Evolutionary conservation across 208 protist species (phyloP).

Genomic region (Crithidia expoeki): DNA sequence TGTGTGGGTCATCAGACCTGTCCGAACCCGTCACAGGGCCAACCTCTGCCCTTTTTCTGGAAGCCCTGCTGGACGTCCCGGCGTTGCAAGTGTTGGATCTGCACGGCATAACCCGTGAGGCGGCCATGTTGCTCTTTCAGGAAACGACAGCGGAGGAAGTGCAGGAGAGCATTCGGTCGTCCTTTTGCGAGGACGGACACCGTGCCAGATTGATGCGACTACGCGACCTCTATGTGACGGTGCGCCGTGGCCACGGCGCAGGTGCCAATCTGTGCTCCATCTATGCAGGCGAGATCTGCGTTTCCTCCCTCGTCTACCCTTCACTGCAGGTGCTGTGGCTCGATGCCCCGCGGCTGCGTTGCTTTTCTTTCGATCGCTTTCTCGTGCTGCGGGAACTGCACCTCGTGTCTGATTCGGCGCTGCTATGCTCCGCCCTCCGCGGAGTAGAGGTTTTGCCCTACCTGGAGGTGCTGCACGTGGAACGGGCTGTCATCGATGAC

Average conservation of each 20-base stretch:
- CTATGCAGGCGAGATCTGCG: slow-evolving; percentile 15
- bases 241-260: slow-evolving; percentile 13
- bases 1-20: background rate
- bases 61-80: background rate
- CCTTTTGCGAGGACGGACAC: background rate
- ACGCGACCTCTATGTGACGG: slow-evolving; percentile 39
- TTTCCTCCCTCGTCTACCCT: slow-evolving; percentile 30
- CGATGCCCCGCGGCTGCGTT: slow-evolving; percentile 43
- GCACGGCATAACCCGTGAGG: slow-evolving; percentile 23
- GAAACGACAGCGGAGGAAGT: background rate
- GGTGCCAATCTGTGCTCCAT: slow-evolving; percentile 5
- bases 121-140: slow-evolving; percentile 6
- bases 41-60: background rate
- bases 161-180: background rate
- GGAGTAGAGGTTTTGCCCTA: slow-evolving; percentile 48
- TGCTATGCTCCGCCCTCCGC: slow-evolving; percentile 38
- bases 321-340: slow-evolving; percentile 60
- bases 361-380: slow-evolving; percentile 16
- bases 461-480: slow-evolving; percentile 65
- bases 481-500: slow-evolving; percentile 42
- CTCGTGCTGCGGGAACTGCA: slow-evolving; percentile 56
- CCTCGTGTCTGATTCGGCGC: slow-evolving; percentile 45
- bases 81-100: slow-evolving; percentile 30
- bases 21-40: background rate
- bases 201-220: background rate